These are phyloP conservation scores for Aureobasidium sp. DNA, from an alignment of 2,329 filamentous ascomycete genomes.

Conservation along the genomic window DNA sequence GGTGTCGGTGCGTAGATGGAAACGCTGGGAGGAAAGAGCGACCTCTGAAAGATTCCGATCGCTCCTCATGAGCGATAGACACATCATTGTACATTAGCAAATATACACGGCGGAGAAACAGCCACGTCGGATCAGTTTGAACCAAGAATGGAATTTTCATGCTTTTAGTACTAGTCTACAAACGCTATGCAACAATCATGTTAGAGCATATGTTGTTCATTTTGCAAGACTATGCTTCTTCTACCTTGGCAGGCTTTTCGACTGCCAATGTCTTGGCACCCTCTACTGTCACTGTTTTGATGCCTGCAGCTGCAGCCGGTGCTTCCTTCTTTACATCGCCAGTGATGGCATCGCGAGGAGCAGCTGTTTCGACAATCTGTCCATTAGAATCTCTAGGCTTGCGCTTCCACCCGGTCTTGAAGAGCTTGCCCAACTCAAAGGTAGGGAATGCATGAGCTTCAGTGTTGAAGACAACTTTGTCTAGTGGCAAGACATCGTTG, in stretches of 20 bases:
- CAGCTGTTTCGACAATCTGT: slow-evolving; percentile 15
- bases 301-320: background rate
- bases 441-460: slow-evolving; percentile 86
- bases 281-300: background rate
- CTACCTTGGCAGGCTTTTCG: background rate
- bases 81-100: too few relatives aligned
- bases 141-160: background rate
- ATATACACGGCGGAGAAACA: too few relatives aligned
- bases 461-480: slow-evolving; percentile 88
- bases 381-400: slow-evolving; percentile 46
- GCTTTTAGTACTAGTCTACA: background rate
- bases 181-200: background rate
- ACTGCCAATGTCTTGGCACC: background rate
- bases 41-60: too few relatives aligned
- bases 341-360: background rate
- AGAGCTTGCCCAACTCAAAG: slow-evolving; percentile 71
- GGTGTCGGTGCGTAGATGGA: background rate
- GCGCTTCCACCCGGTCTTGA: slow-evolving; percentile 73
- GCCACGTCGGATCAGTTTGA: too few relatives aligned
- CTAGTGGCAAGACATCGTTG: slow-evolving; percentile 71
- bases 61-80: too few relatives aligned
- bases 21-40: background rate
- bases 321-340: background rate
- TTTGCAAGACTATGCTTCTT: background rate
- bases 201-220: background rate